Conservation (phyloP, 371 early-diverging fungal genomes). For the Vairimorpha necatrix region DNA sequence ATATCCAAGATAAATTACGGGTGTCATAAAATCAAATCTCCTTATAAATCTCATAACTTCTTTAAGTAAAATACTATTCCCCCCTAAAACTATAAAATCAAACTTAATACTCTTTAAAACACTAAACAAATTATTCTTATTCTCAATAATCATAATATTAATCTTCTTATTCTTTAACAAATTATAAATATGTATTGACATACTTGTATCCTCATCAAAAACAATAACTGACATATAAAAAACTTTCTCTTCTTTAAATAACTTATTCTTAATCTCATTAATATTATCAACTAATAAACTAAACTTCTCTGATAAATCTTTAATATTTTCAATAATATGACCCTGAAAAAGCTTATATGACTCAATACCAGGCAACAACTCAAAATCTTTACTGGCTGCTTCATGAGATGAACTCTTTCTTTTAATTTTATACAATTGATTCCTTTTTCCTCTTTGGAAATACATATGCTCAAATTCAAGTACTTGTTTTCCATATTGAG, state of each 20-base stretch:
- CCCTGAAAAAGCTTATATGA: slow-evolving; percentile 47
- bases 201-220: not conserved
- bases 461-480: slow-evolving; percentile 62
- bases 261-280: slow-evolving; percentile 54
- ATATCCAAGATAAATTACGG: slow-evolving; percentile 3
- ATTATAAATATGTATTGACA: not conserved
- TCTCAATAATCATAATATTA: not conserved
- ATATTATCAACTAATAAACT: slow-evolving; percentile 59
- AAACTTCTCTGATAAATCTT: slow-evolving; percentile 58
- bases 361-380: slow-evolving; percentile 38
- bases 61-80: not conserved
- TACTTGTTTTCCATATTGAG: slow-evolving; percentile 44
- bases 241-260: not conserved
- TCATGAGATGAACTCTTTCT: slow-evolving; percentile 59
- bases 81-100: not conserved
- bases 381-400: slow-evolving; percentile 12
- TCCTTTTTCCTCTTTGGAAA: slow-evolving; percentile 54
- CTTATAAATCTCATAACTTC: slow-evolving; percentile 2
- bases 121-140: not conserved
- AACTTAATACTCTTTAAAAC: not conserved
- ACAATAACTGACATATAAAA: not conserved
- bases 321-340: slow-evolving; percentile 51
- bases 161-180: not conserved
- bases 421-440: slow-evolving; percentile 57
- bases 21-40: not conserved